Evolutionary conservation across 306 rosid genomes (phyloP).

Genomic region (Vigna hirtella): DNA sequence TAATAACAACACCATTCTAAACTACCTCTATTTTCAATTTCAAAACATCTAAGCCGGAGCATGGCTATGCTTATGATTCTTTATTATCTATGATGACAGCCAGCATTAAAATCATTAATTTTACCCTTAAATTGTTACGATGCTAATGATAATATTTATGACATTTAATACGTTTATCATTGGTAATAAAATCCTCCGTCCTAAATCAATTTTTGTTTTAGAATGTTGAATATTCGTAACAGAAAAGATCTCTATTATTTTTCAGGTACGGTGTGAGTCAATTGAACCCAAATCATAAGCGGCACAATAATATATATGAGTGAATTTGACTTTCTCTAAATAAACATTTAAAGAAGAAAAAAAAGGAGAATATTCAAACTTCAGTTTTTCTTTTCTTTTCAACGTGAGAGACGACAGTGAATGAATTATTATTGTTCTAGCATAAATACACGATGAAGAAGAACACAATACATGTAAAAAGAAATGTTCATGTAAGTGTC

Average conservation of each 20-base stretch:
- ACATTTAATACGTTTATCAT: background rate
- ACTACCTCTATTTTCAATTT: background rate
- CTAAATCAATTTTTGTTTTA: background rate
- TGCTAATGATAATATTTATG: background rate
- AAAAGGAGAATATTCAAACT: background rate
- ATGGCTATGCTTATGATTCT: background rate
- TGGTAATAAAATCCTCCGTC: background rate
- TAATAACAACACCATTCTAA: background rate
- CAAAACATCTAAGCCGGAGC: background rate
- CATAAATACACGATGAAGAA: background rate
- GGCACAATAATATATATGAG: background rate
- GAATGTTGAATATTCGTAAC: background rate
- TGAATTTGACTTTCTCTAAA: background rate
- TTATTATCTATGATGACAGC: background rate
- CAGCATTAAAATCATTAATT: background rate
- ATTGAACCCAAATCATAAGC: conserved; percentile 14
- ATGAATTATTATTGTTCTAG: background rate
- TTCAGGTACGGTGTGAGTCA: background rate
- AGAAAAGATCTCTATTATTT: background rate
- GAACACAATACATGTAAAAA: background rate
- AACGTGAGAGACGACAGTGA: background rate
- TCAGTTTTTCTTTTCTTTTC: background rate
- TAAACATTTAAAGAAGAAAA: background rate
- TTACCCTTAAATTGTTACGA: background rate
- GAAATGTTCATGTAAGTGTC: background rate